These are phyloP conservation scores for Kodamaea ohmeri DNA, from an alignment of 1,139 yeast species.

Conservation along the genomic window DNA sequence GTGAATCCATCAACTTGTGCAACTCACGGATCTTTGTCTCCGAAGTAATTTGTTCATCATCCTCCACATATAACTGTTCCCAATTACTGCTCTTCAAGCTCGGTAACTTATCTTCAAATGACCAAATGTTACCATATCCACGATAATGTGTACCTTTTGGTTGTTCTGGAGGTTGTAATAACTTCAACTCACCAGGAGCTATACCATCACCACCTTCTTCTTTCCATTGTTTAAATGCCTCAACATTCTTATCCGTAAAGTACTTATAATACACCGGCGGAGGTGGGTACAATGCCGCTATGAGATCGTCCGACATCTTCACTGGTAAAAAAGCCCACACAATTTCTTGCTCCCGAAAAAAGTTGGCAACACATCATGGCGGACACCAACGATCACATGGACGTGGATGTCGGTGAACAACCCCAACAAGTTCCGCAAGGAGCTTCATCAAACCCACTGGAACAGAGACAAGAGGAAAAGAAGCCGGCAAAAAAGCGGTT, in stretches of 20 bases:
- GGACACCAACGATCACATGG: slow-evolving; percentile 28
- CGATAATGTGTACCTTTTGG: slow-evolving; percentile 64
- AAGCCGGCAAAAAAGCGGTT: slow-evolving; percentile 30
- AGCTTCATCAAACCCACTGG: slow-evolving; percentile 8
- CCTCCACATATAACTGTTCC: slow-evolving; percentile 56
- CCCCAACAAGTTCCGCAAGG: background rate
- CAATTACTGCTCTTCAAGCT: slow-evolving; percentile 67
- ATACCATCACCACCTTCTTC: slow-evolving; percentile 5
- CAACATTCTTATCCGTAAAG: slow-evolving; percentile 62
- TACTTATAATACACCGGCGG: slow-evolving; percentile 76
- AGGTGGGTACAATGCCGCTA: slow-evolving; percentile 77
- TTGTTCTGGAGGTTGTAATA: slow-evolving; percentile 62
- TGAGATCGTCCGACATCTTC: slow-evolving; percentile 34
- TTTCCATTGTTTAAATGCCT: slow-evolving; percentile 29
- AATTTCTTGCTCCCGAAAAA: slow-evolving; percentile 1
- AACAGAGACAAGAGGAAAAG: slow-evolving; percentile 16
- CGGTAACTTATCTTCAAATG: slow-evolving; percentile 67
- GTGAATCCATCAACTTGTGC: slow-evolving; percentile 65
- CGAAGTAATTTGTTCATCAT: slow-evolving; percentile 46
- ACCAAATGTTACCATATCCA: slow-evolving; percentile 84
- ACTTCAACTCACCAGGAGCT: slow-evolving; percentile 45
- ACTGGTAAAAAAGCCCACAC: no score
- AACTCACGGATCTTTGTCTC: slow-evolving; percentile 61
- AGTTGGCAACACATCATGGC: slow-evolving; percentile 15
- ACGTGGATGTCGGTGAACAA: slow-evolving; percentile 33